phyloP scores from a whole-genome alignment of 129 eudicot species.

The Rutidosis leptorrhynchoides region DNA sequence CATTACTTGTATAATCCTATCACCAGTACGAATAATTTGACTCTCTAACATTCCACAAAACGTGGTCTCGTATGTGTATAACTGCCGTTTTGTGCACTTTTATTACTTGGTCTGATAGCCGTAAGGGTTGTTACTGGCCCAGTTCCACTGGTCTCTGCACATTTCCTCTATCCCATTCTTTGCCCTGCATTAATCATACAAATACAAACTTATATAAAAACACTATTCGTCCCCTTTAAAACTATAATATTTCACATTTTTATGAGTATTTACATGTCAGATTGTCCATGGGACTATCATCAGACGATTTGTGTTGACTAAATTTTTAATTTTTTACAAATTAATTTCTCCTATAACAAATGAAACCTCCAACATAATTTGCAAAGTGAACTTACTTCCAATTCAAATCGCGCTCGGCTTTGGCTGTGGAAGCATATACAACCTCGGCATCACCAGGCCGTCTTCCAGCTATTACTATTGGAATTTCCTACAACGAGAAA shows the following conservation, averaged over 20 bases:
- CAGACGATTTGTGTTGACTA: not conserved
- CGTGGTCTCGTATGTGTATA: not conserved
- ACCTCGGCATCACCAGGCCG: conserved; percentile 95
- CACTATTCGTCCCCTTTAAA: not conserved
- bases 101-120: conserved; percentile 48
- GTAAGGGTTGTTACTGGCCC: conserved; percentile 95
- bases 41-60: conserved; percentile 18
- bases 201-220: not conserved
- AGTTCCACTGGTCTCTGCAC: conserved; percentile 97
- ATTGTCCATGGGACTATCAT: not conserved
- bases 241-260: not conserved
- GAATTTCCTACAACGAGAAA: conserved; percentile 60
- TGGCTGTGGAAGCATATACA: conserved; percentile 76
- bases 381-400: conserved; percentile 73
- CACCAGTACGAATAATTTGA: conserved; percentile 7
- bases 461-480: conserved; percentile 61
- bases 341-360: not conserved
- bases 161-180: conserved; percentile 75
- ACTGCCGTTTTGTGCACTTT: conserved; percentile 8
- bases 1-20: conserved; percentile 20
- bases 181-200: conserved; percentile 47
- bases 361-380: not conserved
- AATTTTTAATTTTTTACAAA: too few relatives aligned
- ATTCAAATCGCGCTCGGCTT: conserved; percentile 75
- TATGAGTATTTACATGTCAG: not conserved